These are phyloP conservation scores for Candida mesenterica DNA, from an alignment of 1,139 yeast species.

Conservation along the genomic window DNA sequence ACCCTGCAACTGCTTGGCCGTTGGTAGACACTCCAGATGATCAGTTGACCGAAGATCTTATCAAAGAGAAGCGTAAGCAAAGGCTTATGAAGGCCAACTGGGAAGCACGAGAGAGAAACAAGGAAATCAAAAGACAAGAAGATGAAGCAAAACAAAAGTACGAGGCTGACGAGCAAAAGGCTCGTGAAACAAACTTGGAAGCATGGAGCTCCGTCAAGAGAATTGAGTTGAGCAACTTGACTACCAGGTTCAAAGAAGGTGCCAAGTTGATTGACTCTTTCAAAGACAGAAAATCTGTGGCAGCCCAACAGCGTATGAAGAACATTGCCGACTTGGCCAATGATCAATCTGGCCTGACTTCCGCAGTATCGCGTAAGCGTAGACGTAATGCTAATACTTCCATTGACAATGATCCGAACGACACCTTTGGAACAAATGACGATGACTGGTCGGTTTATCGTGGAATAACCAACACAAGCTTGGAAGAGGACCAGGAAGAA, in stretches of 20 bases:
- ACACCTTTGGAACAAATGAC: slow-evolving; percentile 93
- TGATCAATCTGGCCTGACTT: slow-evolving; percentile 52
- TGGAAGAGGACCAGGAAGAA: slow-evolving; percentile 71
- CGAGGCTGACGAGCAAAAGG: slow-evolving; percentile 64
- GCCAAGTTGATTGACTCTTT: slow-evolving; percentile 72
- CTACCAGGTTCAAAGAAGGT: slow-evolving; percentile 63
- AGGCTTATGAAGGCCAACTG: slow-evolving; percentile 77
- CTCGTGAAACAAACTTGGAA: slow-evolving; percentile 72
- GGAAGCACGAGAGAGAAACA: slow-evolving; percentile 84
- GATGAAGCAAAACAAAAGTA: slow-evolving; percentile 55
- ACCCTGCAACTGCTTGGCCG: slow-evolving; percentile 65
- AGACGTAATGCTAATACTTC: slow-evolving; percentile 58
- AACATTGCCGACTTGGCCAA: slow-evolving; percentile 85
- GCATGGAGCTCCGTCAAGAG: slow-evolving; percentile 82
- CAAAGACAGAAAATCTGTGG: slow-evolving; percentile 84
- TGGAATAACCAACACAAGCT: slow-evolving; percentile 72
- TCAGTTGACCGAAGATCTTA: slow-evolving; percentile 72
- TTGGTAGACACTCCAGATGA: slow-evolving; percentile 82
- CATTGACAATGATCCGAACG: slow-evolving; percentile 88
- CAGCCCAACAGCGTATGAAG: slow-evolving; percentile 92
- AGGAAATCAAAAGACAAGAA: slow-evolving; percentile 62
- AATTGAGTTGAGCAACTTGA: slow-evolving; percentile 53
- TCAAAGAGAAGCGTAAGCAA: slow-evolving; percentile 86
- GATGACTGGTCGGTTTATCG: slow-evolving; percentile 94
- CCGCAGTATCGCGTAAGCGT: slow-evolving; percentile 43